Evolutionary conservation across 768 basidiomycete genomes (phyloP), one percentile per base, ranked within the genome.

Genomic region (Ramaria sp.): DNA sequence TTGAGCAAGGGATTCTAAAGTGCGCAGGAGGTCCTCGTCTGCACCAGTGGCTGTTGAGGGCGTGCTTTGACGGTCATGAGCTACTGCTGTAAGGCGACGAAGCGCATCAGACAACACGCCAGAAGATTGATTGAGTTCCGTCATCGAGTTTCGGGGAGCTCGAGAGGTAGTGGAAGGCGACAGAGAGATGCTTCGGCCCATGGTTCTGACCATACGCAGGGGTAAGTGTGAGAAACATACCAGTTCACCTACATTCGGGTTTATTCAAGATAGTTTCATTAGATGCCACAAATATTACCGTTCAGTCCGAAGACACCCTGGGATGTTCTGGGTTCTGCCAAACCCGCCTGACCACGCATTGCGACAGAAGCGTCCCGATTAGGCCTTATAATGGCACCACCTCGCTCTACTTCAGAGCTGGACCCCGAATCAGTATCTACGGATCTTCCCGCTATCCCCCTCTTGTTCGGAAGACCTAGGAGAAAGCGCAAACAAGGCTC

Each of bases 281-380:
- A 24, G 7, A 3, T 20, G 24, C 3, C 41, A 27, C 7, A 31
- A 31, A 10, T 19, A 38, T 41, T 58, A 91, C 92, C 93, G 65
- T 91, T 90, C 0, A 88, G 88, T 1, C 91, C 88, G 72, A 94
- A 95, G 0, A 84, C 79, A 1, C 89, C 92, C 64, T 93, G 91
- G 1, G 88, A 91, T 0, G 88, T 90, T 59, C 88, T 73, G 1
- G 91, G 86, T 67, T 92, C 90, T 0, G 87, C 84, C 6, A 91
- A 67, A 65, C 91, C 91, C 69, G 90, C 88, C 62, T 83, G 77
- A 51, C 75, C 81, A 51, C 82, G 73, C 59, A 85, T 62, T 0
- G 80, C 74, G 37, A 80, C 74, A 0, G 80, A 76, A 11, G 75
- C 64, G 31, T 82, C 82, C 60, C 78, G 75, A 48, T 49, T 49